Evolutionary conservation across 768 basidiomycete species (phyloP), one percentile per base, ranked within the genome.

Genomic region (Leccinum subgranulosum): DNA sequence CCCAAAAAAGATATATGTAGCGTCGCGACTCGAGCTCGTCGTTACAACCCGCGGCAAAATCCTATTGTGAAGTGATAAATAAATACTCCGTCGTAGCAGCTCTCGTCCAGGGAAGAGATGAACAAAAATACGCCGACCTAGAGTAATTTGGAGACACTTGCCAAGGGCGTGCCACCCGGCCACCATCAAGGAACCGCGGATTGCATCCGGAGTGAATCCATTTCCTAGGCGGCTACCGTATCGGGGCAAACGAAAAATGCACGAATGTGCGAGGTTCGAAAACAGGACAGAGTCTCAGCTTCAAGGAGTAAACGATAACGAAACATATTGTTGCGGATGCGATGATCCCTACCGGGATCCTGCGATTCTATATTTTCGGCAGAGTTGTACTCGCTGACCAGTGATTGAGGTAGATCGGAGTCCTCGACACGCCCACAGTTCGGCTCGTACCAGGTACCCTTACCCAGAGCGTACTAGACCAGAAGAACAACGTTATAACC

Each of bases 391-490:
- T 51, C 50, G 50, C 50, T 51, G 50, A 34, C 19, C 25, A 6
- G 12, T 27, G 39, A 45, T 49, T 33, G 47, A 47, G 51, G 51
- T 21, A 50, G 45, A 23, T 57, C 31, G 17, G 23, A 43, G 46
- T 55, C 29, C 34, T 23, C 25, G 52, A 19, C 19, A 12, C 8
- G 28, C 39, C 21, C 52, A 36, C 25, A 28, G 14, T 39, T 43
- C 27, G 31, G 33, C 23, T 23, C 10, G n/a, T 43, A 27, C 23
- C 39, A 46, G 47, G 48, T 51, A 23, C 48, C 10, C 47, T 41
- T 33, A 12, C 58, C 63, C 6, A 55, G 53, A 39, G 49, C n/a
- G 55, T 56, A 41, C 55, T 54, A 61, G 49, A 23, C 50, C 15
- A 50, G 62, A 2, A 48, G 17, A 28, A 48, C 47, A 48, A 48